Evolutionary conservation across 495 filamentous ascomycete genomes (phyloP).

Genomic region (Letharia columbiana): DNA sequence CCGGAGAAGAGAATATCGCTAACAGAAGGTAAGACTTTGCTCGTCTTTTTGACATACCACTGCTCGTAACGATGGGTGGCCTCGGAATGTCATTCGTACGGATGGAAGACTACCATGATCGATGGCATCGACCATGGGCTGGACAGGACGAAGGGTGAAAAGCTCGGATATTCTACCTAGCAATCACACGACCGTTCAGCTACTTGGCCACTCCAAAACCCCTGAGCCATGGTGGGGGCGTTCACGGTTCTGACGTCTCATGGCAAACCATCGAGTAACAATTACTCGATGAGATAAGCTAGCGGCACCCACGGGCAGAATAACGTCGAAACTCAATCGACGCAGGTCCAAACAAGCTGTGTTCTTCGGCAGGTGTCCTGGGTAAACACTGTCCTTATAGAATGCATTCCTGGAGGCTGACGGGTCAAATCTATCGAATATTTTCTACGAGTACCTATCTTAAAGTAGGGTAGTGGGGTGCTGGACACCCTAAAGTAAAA

Average conservation of each 20-base stretch:
- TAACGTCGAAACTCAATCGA: neutral
- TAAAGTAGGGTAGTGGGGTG: too few species aligned
- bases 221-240: conserved; percentile 24
- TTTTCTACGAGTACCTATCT: too few species aligned
- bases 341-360: neutral
- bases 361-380: neutral
- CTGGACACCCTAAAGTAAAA: too few species aligned
- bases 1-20: neutral
- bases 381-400: neutral
- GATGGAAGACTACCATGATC: neutral
- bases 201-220: conserved; percentile 27
- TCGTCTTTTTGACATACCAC: neutral
- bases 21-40: neutral
- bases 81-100: neutral
- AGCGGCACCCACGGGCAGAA: neutral
- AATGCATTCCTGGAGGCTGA: neutral
- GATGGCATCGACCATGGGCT: neutral
- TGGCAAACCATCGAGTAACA: conserved; percentile 25
- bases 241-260: neutral
- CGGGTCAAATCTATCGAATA: too few species aligned
- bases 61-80: neutral
- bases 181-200: neutral
- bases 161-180: neutral
- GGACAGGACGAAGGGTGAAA: neutral
- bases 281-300: conserved; percentile 23